Conservation (phyloP, 495 filamentous ascomycete species). For the Penicillium arizonense region DNA sequence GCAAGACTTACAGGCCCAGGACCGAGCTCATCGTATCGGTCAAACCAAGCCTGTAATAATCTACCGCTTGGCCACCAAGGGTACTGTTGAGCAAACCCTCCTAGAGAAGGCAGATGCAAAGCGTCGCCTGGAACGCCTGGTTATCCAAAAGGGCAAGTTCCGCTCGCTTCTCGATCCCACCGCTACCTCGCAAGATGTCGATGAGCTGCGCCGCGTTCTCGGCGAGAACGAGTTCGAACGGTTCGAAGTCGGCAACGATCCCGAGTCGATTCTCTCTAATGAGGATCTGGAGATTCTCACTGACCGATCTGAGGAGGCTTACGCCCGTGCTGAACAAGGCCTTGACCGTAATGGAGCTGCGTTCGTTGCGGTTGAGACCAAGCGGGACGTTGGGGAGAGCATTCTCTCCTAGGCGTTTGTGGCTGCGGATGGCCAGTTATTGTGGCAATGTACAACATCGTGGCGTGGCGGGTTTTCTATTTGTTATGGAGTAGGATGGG, state of each 20-base stretch:
- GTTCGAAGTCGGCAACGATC: slow-evolving; percentile 52
- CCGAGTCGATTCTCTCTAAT: slow-evolving; percentile 66
- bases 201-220: slow-evolving; percentile 45
- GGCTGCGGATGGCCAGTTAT: slow-evolving; percentile 13
- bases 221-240: slow-evolving; percentile 55
- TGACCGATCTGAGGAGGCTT: slow-evolving; percentile 85
- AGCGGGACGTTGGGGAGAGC: slow-evolving; percentile 28
- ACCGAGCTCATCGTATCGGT: slow-evolving; percentile 91
- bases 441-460: neutral
- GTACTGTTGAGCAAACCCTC: slow-evolving; percentile 86
- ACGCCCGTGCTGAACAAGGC: slow-evolving; percentile 72
- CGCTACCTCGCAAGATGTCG: slow-evolving; percentile 32
- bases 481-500: too few species aligned
- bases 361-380: slow-evolving; percentile 44
- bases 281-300: slow-evolving; percentile 75
- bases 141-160: slow-evolving; percentile 88
- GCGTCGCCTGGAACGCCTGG: slow-evolving; percentile 88
- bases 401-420: slow-evolving; percentile 29
- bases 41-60: slow-evolving; percentile 90
- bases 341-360: slow-evolving; percentile 45
- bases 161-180: slow-evolving; percentile 50
- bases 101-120: slow-evolving; percentile 90
- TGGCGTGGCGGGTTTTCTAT: too few species aligned
- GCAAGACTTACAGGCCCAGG: slow-evolving; percentile 93
- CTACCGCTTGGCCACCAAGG: slow-evolving; percentile 92